Evolutionary conservation across 2,329 filamentous ascomycete species (phyloP), one percentile per base, ranked within the genome.

Genomic region (Fusarium siculi): DNA sequence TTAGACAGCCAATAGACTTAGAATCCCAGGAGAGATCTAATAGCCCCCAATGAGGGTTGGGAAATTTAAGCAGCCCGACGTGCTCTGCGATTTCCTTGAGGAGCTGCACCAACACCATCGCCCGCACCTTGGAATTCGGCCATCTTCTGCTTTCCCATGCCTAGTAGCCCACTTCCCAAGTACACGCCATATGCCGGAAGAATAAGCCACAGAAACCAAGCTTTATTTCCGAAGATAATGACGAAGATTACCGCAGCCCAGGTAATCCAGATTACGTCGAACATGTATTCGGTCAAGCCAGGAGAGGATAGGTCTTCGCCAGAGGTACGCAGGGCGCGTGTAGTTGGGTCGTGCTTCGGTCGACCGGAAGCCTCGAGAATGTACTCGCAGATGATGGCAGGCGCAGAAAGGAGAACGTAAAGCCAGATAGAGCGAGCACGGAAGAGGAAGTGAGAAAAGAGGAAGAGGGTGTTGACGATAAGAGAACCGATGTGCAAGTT

Each of bases 271-370:
- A 97, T 86, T 55, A 97, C 90, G 84, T 99, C 96, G 88, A 97
- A 99, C 93, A 98, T 94, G 86, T 97, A 98, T 84, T 98, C 96
- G 16, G 96, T 98, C 85, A 99, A 84, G 9, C 96, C 96, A 39
- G 92, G 89, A 15, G 94, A 93, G 59, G 93, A 91, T 57, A 99
- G 89, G 81, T 99, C 96, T 81, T 98, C 95, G 47, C 96, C 96
- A 2, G 93, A 86, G 37, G 88, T 90, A 80, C 90, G 91, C 70
- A 98, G 86, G n/a, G 91, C 87, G 19, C 87, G 88, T 53, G 90
- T 91, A 32, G 85, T 84, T 28, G 90, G 81, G 74, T 91, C 89
- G 80, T 92, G 93, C 68, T 86, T 91, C 30, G 96, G 96, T 15
- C 96, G 93, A 18, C 93, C 94, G 12, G 95, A 90, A 52, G 89